phyloP scores from a whole-genome alignment of 305 asterid species.

The Fraxinus albicans region DNA sequence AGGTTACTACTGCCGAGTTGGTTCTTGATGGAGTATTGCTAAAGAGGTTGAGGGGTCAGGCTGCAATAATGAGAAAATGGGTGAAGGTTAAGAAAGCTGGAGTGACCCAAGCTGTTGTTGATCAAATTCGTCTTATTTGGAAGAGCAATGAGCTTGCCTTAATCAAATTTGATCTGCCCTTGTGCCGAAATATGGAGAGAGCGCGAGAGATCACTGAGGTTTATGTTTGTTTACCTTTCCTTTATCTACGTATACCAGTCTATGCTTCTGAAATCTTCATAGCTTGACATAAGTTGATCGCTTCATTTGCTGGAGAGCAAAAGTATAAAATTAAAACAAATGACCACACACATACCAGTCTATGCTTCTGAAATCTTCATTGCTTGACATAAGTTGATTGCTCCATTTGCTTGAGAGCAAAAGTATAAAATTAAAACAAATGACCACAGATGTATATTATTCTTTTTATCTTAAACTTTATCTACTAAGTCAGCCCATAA shows the following conservation, averaged over 20 bases:
- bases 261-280: neutral
- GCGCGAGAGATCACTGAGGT: constrained; percentile 91
- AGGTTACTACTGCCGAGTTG: constrained; percentile 49
- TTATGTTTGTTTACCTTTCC: constrained; percentile 20
- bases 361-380: neutral
- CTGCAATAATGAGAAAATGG: constrained; percentile 69
- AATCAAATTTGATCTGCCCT: constrained; percentile 82
- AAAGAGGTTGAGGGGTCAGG: constrained; percentile 66
- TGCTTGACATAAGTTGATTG: neutral
- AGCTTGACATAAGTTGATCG: neutral
- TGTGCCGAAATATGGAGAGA: constrained; percentile 80
- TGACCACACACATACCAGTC: neutral
- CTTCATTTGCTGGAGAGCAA: neutral
- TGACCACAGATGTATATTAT: neutral
- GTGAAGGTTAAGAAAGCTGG: constrained; percentile 93
- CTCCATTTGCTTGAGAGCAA: constrained; percentile 3
- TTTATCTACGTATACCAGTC: neutral
- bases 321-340: neutral
- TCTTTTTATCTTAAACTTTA: neutral
- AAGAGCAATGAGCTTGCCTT: constrained; percentile 73
- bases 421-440: neutral
- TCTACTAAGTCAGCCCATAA: neutral
- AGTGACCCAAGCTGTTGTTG: constrained; percentile 71
- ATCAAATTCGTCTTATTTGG: constrained; percentile 66
- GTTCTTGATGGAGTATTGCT: constrained; percentile 62